Percentiles rank a stretch among this genome's conserved stretches.
Conservation (phyloP, 2,329 filamentous ascomycete genomes). For the Coniella lustricola region DNA sequence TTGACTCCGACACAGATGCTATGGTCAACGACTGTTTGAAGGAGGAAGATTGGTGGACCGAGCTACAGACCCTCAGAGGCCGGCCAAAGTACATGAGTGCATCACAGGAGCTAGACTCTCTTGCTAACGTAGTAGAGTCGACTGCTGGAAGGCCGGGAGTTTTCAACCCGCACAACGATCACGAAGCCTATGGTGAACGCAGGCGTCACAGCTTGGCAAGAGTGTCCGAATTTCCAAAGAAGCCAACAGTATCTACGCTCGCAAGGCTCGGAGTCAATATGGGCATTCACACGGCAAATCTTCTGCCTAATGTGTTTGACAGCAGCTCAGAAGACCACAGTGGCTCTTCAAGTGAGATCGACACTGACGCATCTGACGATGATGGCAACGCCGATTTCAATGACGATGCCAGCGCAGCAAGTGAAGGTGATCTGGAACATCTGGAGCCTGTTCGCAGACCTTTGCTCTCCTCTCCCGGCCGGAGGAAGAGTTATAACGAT, state of each 20-base stretch:
- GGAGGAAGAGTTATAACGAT: conserved; percentile 37
- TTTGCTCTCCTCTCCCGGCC: conserved; percentile 19
- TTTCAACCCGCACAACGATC: conserved; percentile 34
- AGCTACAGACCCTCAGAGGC: conserved; percentile 53
- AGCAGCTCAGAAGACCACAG: conserved; percentile 21
- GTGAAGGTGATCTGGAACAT: conserved; percentile 34
- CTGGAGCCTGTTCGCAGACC: conserved; percentile 26
- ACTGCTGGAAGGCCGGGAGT: conserved; percentile 35
- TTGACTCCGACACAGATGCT: conserved; percentile 47
- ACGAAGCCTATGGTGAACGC: conserved; percentile 20
- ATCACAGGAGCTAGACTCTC: conserved; percentile 36
- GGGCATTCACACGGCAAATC: conserved; percentile 68
- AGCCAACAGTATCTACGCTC: conserved; percentile 45
- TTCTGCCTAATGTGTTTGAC: conserved; percentile 55
- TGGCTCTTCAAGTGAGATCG: conserved; percentile 21
- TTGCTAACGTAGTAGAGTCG: conserved; percentile 37
- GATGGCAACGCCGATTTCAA: conserved; percentile 28
- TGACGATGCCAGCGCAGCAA: conserved; percentile 32
- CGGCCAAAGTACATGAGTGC: conserved; percentile 30
- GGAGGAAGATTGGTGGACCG: conserved; percentile 77
- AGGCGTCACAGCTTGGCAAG: conserved; percentile 48
- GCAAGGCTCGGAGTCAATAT: conserved; percentile 56
- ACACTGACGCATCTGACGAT: conserved; percentile 20
- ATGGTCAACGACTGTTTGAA: conserved; percentile 60
- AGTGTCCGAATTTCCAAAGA: conserved; percentile 54